phyloP scores from a whole-genome alignment of 2,329 filamentous ascomycete genomes.

The Colletotrichum plurivorum region DNA sequence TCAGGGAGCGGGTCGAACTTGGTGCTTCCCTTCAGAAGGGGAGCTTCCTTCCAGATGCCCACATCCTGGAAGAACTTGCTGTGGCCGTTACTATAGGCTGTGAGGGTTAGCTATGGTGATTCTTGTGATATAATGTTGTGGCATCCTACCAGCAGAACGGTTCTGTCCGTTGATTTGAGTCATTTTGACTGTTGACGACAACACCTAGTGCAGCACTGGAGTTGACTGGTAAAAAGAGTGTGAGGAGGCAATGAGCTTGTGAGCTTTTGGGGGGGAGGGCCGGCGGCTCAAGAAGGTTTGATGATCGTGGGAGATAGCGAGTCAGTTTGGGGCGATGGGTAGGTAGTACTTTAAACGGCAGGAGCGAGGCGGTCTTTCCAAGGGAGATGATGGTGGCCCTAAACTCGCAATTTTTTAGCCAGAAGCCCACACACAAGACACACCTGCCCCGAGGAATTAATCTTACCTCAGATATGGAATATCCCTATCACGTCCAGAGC shows the following conservation, averaged over 20 bases:
- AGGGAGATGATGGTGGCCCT: slow-evolving; percentile 32
- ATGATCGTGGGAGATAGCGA: slow-evolving; percentile 17
- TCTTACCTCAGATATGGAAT: slow-evolving; percentile 38
- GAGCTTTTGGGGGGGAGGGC: slow-evolving; percentile 7
- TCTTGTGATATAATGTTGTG: neutral
- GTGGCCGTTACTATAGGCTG: slow-evolving; percentile 46
- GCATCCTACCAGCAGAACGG: slow-evolving; percentile 22
- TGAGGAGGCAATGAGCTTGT: neutral
- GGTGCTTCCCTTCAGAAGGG: slow-evolving; percentile 77
- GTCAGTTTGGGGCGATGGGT: slow-evolving; percentile 36
- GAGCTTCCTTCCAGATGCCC: slow-evolving; percentile 80
- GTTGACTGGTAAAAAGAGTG: slow-evolving; percentile 2
- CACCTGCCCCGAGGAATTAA: slow-evolving; percentile 28
- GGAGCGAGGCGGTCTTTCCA: slow-evolving; percentile 26
- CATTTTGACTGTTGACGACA: slow-evolving; percentile 8
- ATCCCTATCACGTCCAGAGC: slow-evolving; percentile 34
- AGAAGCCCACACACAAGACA: slow-evolving; percentile 30
- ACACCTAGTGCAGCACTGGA: neutral
- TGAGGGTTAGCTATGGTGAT: slow-evolving; percentile 17
- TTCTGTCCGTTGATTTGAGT: slow-evolving; percentile 35
- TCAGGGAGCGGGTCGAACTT: slow-evolving; percentile 78
- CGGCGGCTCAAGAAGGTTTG: slow-evolving; percentile 29
- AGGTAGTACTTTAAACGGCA: slow-evolving; percentile 30
- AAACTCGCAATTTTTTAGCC: slow-evolving; percentile 22
- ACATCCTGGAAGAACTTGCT: slow-evolving; percentile 68